A percentile compares a stretch with the other conserved stretches of the same genome.
Evolutionary conservation across 805 yeast species (phyloP).

Genomic region (Clavispora fructus): DNA sequence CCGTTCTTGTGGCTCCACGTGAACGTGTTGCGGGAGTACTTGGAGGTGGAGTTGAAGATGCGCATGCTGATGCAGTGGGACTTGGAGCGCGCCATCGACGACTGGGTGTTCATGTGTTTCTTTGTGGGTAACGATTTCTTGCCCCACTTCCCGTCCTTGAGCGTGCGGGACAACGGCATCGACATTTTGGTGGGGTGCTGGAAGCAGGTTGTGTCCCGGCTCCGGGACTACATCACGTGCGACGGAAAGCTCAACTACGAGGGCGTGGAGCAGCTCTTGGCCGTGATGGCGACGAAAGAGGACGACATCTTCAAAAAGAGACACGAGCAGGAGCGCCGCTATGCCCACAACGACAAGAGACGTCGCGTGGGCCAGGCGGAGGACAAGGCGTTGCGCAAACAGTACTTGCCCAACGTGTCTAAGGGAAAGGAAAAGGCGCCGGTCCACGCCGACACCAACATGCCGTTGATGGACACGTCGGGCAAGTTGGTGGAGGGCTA

Average conservation of each 20-base stretch:
- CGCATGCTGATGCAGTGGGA: conserved; percentile 72
- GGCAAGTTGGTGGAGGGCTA: conserved; percentile 67
- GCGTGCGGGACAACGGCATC: conserved; percentile 91
- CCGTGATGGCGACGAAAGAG: conserved; percentile 65
- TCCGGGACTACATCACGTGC: conserved; percentile 77
- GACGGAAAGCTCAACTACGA: conserved; percentile 79
- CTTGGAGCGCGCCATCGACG: conserved; percentile 93
- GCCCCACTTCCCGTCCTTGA: conserved; percentile 92
- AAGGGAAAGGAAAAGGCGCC: conserved; percentile 79
- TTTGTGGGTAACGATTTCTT: conserved; percentile 97
- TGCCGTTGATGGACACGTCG: conserved; percentile 72
- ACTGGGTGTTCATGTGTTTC: conserved; percentile 98
- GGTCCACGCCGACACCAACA: conserved; percentile 55
- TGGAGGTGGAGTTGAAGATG: conserved; percentile 77
- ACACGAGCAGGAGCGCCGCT: conserved; percentile 63
- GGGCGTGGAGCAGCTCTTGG: conserved; percentile 69
- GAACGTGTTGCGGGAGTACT: conserved; percentile 79
- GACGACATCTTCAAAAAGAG: conserved; percentile 68
- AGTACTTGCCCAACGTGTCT: conserved; percentile 48
- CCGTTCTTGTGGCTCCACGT: conserved; percentile 95
- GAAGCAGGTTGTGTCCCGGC: conserved; percentile 64
- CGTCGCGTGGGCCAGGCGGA: conserved; percentile 46
- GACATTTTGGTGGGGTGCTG: conserved; percentile 77
- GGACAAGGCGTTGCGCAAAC: conserved; percentile 39
- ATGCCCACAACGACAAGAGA: conserved; percentile 60